Evolutionary conservation across 192 early-diverging fungal genomes (phyloP).

Genomic region (Coemansia javaensis): DNA sequence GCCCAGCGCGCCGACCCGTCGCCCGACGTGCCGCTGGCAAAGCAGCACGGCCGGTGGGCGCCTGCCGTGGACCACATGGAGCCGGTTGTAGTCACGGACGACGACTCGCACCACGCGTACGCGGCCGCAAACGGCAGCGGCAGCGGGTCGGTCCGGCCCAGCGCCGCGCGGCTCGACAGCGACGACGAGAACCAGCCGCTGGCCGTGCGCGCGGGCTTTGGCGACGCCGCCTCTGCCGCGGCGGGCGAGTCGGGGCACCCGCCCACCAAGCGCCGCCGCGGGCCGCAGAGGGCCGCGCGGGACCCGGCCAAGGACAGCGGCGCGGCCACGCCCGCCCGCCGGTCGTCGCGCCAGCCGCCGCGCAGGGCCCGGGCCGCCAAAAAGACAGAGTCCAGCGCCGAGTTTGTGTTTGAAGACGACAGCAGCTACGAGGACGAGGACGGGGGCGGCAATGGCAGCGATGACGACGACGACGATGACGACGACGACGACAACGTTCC

Average conservation of each 20-base stretch:
- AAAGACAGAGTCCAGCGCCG: constrained; percentile 38
- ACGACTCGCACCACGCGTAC: constrained; percentile 4
- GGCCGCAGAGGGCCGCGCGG: constrained; percentile 3
- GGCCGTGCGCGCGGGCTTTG: constrained; percentile 9
- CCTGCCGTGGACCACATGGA: background rate
- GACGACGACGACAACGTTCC: constrained; percentile 16
- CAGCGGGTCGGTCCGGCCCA: too few relatives aligned
- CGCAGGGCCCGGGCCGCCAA: constrained; percentile 18
- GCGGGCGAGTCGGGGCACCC: background rate
- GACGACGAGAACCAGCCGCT: constrained; percentile 38
- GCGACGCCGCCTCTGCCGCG: background rate
- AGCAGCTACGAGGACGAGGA: constrained; percentile 5
- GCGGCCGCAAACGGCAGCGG: background rate
- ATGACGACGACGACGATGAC: constrained; percentile 32
- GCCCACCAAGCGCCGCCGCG: constrained; percentile 21
- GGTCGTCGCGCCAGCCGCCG: constrained; percentile 11
- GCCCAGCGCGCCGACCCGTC: constrained; percentile 1
- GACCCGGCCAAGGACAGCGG: constrained; percentile 6
- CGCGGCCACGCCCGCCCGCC: background rate
- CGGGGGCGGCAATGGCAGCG: constrained; percentile 1
- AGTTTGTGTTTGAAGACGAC: constrained; percentile 41
- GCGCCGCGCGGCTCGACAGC: constrained; percentile 1
- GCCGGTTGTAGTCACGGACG: constrained; percentile 20
- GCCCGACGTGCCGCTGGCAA: constrained; percentile 9
- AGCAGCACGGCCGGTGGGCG: constrained; percentile 8